Evolutionary conservation across 2,329 filamentous ascomycete genomes (phyloP).

Genomic region (Volutella citrinella): DNA sequence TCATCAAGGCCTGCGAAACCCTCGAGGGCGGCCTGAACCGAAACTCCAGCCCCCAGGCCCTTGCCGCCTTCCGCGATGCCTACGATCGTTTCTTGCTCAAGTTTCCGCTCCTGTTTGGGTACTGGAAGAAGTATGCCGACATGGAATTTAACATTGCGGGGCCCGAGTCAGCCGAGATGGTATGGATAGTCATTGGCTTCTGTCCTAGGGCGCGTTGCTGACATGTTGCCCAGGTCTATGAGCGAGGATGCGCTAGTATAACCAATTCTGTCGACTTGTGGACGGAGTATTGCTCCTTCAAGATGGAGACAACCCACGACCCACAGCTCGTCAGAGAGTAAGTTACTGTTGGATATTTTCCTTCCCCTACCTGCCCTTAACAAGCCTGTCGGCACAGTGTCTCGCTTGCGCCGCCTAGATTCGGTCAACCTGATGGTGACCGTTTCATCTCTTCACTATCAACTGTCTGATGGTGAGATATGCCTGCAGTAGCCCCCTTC

Average conservation of each 20-base stretch:
- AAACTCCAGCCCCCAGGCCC: conserved; percentile 92
- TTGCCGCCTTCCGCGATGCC: conserved; percentile 79
- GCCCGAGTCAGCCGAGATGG: conserved; percentile 96
- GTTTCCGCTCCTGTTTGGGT: conserved; percentile 93
- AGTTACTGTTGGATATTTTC: conserved; percentile 70
- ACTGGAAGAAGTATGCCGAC: conserved; percentile 99
- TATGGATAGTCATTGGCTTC: conserved; percentile 41
- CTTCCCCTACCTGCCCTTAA: conserved; percentile 68
- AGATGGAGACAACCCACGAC: conserved; percentile 95
- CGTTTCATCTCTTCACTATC: conserved; percentile 36
- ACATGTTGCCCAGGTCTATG: conserved; percentile 91
- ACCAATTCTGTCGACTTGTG: conserved; percentile 93
- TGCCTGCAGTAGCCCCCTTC: conserved; percentile 55
- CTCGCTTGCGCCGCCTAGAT: conserved; percentile 39
- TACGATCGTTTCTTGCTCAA: conserved; percentile 94
- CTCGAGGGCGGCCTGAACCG: conserved; percentile 93
- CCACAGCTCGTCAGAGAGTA: conserved; percentile 98
- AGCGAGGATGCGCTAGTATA: conserved; percentile 90
- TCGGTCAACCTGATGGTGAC: conserved; percentile 34
- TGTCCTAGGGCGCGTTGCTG: too few species aligned
- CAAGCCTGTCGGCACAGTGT: conserved; percentile 48
- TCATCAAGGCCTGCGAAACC: conserved; percentile 76
- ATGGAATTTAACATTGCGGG: conserved; percentile 95
- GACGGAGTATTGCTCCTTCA: conserved; percentile 97
- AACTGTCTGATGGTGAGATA: conserved; percentile 65